Conservation (phyloP, 768 basidiomycete species). For the Tulasnella sp. region DNA sequence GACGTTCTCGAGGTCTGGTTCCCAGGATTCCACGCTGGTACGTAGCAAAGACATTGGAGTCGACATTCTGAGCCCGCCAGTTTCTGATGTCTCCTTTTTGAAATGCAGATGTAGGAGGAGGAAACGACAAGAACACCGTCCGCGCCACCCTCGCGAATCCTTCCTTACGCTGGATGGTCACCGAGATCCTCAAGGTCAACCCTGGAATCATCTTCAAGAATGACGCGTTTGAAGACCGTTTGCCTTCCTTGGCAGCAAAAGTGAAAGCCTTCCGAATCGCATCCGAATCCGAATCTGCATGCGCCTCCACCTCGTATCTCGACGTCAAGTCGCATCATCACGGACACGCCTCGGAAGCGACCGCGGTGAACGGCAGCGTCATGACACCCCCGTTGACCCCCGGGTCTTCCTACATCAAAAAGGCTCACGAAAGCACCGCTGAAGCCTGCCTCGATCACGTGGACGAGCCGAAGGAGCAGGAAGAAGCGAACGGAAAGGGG, state of each 20-base stretch:
- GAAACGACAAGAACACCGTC: conserved; percentile 19
- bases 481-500: not conserved
- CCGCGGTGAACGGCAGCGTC: not conserved
- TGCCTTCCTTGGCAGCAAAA: not conserved
- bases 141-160: conserved; percentile 34
- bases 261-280: not conserved
- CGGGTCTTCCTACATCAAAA: not conserved
- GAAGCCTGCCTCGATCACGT: not conserved
- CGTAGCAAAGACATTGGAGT: not conserved
- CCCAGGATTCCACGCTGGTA: conserved; percentile 36
- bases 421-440: not conserved
- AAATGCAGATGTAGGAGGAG: conserved; percentile 35
- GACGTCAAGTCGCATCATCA: not conserved
- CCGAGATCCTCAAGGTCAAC: conserved; percentile 44
- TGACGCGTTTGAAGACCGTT: conserved; percentile 15
- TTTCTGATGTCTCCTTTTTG: not conserved
- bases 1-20: conserved; percentile 36
- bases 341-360: not conserved
- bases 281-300: no score
- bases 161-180: conserved; percentile 40
- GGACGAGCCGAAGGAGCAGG: not conserved
- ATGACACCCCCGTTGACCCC: not conserved
- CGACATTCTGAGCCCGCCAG: no score
- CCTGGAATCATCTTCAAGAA: conserved; percentile 60
- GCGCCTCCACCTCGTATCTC: not conserved